A percentile compares a stretch with the other conserved stretches of the same genome.
These are phyloP conservation scores for Botrytis paeoniae DNA, from an alignment of 2,329 filamentous ascomycete genomes.

Conservation along the genomic window DNA sequence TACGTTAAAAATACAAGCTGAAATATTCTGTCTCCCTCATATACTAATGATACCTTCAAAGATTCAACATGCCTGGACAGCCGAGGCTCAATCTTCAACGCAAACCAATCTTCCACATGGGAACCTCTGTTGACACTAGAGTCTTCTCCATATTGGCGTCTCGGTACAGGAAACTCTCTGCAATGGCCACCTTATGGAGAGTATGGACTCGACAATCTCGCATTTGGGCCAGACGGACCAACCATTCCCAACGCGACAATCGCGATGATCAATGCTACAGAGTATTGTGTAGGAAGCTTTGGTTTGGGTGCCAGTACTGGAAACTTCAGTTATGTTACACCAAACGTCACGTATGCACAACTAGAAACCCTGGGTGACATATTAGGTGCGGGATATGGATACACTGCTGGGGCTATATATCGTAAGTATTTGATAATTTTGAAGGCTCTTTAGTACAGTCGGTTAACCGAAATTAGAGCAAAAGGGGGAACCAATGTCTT, in stretches of 20 bases:
- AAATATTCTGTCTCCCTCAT: background rate
- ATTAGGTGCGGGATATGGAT: conserved; percentile 63
- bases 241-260: conserved; percentile 41
- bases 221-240: conserved; percentile 34
- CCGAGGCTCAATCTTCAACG: conserved; percentile 59
- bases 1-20: background rate
- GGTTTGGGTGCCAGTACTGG: conserved; percentile 56
- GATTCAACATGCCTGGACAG: conserved; percentile 52
- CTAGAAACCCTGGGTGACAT: conserved; percentile 49
- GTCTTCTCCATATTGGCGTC: conserved; percentile 48
- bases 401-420: conserved; percentile 73
- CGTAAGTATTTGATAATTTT: conserved; percentile 45
- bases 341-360: background rate
- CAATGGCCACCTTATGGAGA: conserved; percentile 45
- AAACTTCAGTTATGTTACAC: conserved; percentile 48
- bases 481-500: conserved; percentile 50
- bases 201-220: conserved; percentile 54
- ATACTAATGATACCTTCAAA: conserved; percentile 28
- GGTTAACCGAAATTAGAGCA: conserved; percentile 39
- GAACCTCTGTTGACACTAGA: conserved; percentile 37
- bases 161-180: conserved; percentile 1
- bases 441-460: background rate
- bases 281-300: conserved; percentile 53
- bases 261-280: conserved; percentile 53
- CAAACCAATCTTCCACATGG: conserved; percentile 55